These are phyloP conservation scores for Physaria fendleri DNA, from an alignment of 345 rosid genomes.

Conservation along the genomic window DNA sequence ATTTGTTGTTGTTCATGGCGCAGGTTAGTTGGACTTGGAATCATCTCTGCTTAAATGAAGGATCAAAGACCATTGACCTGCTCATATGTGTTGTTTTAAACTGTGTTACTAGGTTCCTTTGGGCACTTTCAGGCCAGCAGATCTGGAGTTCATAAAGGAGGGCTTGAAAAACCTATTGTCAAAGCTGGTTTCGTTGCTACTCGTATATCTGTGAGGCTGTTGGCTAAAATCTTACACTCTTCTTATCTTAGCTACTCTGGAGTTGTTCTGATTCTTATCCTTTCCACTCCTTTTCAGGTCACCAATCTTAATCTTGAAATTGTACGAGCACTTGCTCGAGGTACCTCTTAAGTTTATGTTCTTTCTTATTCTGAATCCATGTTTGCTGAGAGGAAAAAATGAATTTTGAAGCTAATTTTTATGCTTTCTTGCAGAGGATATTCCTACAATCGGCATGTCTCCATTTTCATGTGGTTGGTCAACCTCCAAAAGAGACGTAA, in stretches of 20 bases:
- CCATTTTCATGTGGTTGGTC: slow-evolving; percentile 84
- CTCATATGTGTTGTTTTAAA: not conserved
- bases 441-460: slow-evolving; percentile 82
- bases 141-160: slow-evolving; percentile 95
- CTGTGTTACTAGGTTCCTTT: slow-evolving; percentile 64
- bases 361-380: not conserved
- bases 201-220: slow-evolving; percentile 65
- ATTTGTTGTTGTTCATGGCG: slow-evolving; percentile 88
- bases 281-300: slow-evolving; percentile 45
- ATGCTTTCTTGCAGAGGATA: slow-evolving; percentile 65
- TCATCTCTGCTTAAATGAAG: too few relatives aligned
- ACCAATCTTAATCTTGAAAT: slow-evolving; percentile 80
- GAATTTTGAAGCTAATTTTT: not conserved
- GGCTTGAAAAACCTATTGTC: slow-evolving; percentile 56
- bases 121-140: slow-evolving; percentile 97
- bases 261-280: not conserved
- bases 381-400: not conserved
- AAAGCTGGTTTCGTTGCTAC: slow-evolving; percentile 96
- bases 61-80: not conserved
- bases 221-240: not conserved
- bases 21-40: too few relatives aligned
- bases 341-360: slow-evolving; percentile 27
- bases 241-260: not conserved
- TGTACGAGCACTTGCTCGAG: slow-evolving; percentile 89
- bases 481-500: slow-evolving; percentile 61